phyloP scores from a whole-genome alignment of 2,329 filamentous ascomycete species.

The Phialemoniopsis sp. region DNA sequence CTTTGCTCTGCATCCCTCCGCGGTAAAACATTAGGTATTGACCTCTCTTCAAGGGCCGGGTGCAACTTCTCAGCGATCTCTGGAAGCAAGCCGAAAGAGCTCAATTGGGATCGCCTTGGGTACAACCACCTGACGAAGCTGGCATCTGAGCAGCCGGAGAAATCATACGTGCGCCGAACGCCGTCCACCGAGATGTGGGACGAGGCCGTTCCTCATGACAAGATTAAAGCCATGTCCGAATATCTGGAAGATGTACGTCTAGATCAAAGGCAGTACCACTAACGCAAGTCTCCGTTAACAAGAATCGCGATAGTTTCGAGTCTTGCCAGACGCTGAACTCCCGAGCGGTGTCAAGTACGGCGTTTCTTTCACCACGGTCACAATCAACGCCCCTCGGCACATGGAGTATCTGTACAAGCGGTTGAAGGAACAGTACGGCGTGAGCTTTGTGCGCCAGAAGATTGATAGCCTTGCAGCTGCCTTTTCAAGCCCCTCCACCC shows the following conservation, averaged over 20 bases:
- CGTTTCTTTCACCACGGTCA: conserved; percentile 28
- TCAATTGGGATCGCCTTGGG: conserved; percentile 33
- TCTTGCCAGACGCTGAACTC: conserved; percentile 19
- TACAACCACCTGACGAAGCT: conserved; percentile 29
- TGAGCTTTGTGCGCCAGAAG: conserved; percentile 22
- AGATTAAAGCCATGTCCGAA: conserved; percentile 32
- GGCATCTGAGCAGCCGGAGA: conserved; percentile 20
- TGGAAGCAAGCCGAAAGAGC: conserved; percentile 33
- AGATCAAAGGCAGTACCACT: too few species aligned
- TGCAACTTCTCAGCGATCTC: conserved; percentile 41
- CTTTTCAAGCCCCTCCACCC: conserved; percentile 17
- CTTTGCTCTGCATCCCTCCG: too few species aligned
- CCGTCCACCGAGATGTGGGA: conserved; percentile 36
- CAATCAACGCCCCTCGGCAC: conserved; percentile 32
- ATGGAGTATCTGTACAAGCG: conserved; percentile 21
- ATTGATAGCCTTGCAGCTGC: conserved; percentile 19
- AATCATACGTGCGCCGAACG: conserved; percentile 29
- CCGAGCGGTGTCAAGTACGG: conserved; percentile 26
- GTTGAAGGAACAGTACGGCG: conserved; percentile 20
- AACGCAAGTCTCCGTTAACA: too few species aligned
- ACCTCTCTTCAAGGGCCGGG: conserved; percentile 25
- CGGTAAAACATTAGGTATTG: too few species aligned
- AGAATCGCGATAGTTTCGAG: conserved; percentile 24
- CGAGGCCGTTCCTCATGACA: conserved; percentile 27
- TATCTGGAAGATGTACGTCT: conserved; percentile 32